A percentile compares a stretch with the other conserved stretches of the same genome.
These are phyloP conservation scores for Homolaphlyctis polyrhiza DNA, from an alignment of 371 early-diverging fungal genomes.

Conservation along the genomic window DNA sequence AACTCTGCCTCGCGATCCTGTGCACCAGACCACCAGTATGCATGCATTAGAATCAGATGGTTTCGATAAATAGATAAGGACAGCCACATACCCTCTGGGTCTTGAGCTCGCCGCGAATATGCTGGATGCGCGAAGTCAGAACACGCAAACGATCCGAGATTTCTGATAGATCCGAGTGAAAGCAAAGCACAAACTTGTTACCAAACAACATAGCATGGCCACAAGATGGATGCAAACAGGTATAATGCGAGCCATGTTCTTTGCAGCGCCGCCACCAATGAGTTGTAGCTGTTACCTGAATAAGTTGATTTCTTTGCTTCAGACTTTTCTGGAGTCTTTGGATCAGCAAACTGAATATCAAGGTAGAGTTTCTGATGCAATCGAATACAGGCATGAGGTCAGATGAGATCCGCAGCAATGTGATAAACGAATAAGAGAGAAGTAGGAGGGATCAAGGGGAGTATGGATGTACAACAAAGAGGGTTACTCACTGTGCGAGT, in stretches of 20 bases:
- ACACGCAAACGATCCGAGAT: too few relatives aligned
- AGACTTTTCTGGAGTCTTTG: not conserved
- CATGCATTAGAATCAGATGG: not conserved
- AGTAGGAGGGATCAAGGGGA: too few relatives aligned
- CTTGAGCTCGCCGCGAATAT: slow-evolving; percentile 82
- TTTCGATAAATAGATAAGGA: not conserved
- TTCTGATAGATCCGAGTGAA: too few relatives aligned
- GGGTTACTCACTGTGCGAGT: not conserved
- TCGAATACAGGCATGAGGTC: not conserved
- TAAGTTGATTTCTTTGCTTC: not conserved
- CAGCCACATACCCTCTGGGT: slow-evolving; percentile 74
- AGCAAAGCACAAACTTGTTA: too few relatives aligned
- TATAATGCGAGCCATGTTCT: too few relatives aligned
- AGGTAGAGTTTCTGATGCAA: not conserved
- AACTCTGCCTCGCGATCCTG: slow-evolving; percentile 87
- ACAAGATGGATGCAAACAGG: not conserved
- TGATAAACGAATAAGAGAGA: too few relatives aligned
- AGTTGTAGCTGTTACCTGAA: too few relatives aligned
- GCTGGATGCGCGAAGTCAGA: slow-evolving; percentile 72
- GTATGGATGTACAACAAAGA: not conserved
- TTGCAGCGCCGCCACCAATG: too few relatives aligned
- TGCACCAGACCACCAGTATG: not conserved
- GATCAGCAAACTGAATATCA: not conserved
- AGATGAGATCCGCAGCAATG: too few relatives aligned
- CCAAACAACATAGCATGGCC: too few relatives aligned